Base-by-base conservation (phyloP, 208 protist genomes). In the Spongospora subterranea region DNA sequence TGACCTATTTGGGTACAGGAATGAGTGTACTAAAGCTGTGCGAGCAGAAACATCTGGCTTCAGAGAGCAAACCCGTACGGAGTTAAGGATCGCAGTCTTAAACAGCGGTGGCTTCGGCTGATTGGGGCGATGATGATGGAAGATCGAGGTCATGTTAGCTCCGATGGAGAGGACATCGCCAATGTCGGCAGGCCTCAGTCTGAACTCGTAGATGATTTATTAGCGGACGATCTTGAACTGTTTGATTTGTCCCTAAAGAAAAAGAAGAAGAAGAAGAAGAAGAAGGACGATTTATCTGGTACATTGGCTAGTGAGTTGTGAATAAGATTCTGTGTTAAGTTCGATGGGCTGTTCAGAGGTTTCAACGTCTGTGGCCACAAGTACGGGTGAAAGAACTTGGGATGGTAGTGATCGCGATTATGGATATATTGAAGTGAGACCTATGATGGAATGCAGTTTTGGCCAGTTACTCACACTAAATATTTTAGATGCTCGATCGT, bases 201-300 rank as follows among this genome's bases (percentile, higher is more conserved):
- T n/a, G 71, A 35, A 39, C 35, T 82, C 17, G 71, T 45, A 6
- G 71, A 82, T 82, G 71, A 82, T 13, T 40, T n/a, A 6, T 43
- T 82, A 43, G 71, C 71, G 17, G 71, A 82, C 71, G 71, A 82
- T 43, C 71, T 82, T 6, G 71, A 82, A 43, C 71, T 82, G 71
- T 82, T 82, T 43, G 71, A 82, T n/a, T 43, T 82, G 71, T 82
- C 71, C 17, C 40, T 82, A n/a, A 82, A 82, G 71, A 82, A 82
- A n/a, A 82, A 82, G 40, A 82, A 82, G n/a, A 82, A 82, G 71
- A 82, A 82, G 71, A 82, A 82, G 71, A 82, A 82, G 71, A 82
- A 82, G 71, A 82, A 35, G 13, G 50, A 60, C 13, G 50, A 60
- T 60, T 6, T 29, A 24, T 6, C 50, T 29, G 50, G 50, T 60